A percentile compares a stretch with the other conserved stretches of the same genome.
Evolutionary conservation across 768 basidiomycete species (phyloP).

Genomic region (Gelatoporia subvermispora): DNA sequence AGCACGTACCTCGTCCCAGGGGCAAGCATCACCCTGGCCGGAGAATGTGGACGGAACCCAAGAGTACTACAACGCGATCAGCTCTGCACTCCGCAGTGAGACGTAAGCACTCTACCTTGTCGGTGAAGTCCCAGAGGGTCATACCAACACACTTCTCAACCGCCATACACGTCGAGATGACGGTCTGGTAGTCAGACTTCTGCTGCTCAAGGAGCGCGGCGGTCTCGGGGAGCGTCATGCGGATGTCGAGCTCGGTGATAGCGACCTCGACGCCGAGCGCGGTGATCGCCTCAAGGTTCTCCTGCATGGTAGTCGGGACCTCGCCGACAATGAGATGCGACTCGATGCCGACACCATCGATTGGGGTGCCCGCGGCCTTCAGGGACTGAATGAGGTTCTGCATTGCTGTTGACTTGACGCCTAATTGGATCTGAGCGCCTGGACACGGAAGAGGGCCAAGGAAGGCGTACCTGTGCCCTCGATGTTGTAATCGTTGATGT

Average conservation of each 20-base stretch:
- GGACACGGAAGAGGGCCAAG: too few species aligned
- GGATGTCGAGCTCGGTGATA: constrained; percentile 63
- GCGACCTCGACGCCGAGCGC: constrained; percentile 62
- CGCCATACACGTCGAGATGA: constrained; percentile 46
- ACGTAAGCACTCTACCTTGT: constrained; percentile 18
- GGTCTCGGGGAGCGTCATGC: constrained; percentile 54
- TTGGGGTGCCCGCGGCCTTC: constrained; percentile 42
- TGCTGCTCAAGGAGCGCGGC: constrained; percentile 48
- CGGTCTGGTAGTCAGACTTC: constrained; percentile 48
- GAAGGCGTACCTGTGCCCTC: constrained; percentile 29
- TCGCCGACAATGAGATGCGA: constrained; percentile 57
- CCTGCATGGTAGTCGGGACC: constrained; percentile 41
- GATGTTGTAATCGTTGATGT: constrained; percentile 41
- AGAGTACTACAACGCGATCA: constrained; percentile 19
- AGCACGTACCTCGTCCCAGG: constrained; percentile 24
- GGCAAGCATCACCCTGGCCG: constrained; percentile 29
- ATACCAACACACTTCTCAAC: constrained; percentile 31
- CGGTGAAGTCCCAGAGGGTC: constrained; percentile 38
- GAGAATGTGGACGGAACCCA: constrained; percentile 29
- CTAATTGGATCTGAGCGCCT: constrained; percentile 7
- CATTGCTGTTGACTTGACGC: constrained; percentile 53
- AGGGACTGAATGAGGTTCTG: constrained; percentile 47
- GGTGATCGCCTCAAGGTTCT: constrained; percentile 46
- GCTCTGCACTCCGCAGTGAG: too few species aligned
- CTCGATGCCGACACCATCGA: constrained; percentile 61